Evolutionary conservation across 441 rosid species (phyloP).

Genomic region (Croton laevigatus): DNA sequence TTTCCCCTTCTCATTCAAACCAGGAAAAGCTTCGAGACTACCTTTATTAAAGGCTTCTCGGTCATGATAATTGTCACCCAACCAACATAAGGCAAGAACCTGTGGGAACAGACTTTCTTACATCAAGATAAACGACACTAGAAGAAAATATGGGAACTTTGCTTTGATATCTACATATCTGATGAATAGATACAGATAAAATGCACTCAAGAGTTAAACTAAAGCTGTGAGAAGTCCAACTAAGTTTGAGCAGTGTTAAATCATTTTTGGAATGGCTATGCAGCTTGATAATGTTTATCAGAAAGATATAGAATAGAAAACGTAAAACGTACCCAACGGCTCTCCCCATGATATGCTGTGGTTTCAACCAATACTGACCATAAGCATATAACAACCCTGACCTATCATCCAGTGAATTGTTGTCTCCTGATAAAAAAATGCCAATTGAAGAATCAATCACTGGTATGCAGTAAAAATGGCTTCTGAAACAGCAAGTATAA

Average conservation of each 20-base stretch:
- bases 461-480: conserved; percentile 5
- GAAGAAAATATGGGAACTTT: not conserved
- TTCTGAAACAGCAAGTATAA: conserved; percentile 2
- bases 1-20: not conserved
- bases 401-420: conserved; percentile 36
- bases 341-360: conserved; percentile 48
- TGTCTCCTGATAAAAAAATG: conserved; percentile 44
- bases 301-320: no score
- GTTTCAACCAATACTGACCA: conserved; percentile 49
- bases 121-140: not conserved
- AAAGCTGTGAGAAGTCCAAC: not conserved
- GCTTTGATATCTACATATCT: not conserved
- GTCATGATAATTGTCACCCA: conserved; percentile 62
- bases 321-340: conserved; percentile 47
- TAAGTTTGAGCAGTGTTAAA: not conserved
- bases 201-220: not conserved
- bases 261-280: not conserved
- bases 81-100: conserved; percentile 57
- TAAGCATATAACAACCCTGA: conserved; percentile 29
- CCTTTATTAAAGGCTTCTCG: conserved; percentile 63
- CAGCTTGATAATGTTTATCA: not conserved
- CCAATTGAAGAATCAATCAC: conserved; percentile 9
- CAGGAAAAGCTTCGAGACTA: conserved; percentile 5
- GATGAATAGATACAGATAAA: not conserved
- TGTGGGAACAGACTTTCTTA: conserved; percentile 19